Evolutionary conservation across 495 filamentous ascomycete species (phyloP), one percentile per base, ranked within the genome.

Genomic region (Neurospora sp.): DNA sequence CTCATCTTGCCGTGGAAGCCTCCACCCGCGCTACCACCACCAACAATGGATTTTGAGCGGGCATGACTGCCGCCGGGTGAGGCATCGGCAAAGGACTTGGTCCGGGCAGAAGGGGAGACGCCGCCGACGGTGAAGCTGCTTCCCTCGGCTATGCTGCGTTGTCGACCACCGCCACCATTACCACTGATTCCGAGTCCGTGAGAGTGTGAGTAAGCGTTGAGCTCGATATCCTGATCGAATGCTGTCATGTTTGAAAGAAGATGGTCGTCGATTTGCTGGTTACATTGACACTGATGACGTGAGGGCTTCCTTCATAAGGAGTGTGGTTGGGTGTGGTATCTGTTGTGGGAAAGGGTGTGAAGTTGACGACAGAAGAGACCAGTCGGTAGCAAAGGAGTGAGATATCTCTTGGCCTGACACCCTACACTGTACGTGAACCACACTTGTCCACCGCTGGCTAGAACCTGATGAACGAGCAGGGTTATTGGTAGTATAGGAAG

Each of bases 191-290:
- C 54, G 31, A 66, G 54, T 9, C 54, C 54, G 54, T 66, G 54
- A 66, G 54, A 4, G 15, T 19, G 54, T 66, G 54, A 66, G 28
- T 66, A 66, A 66, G 54, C 54, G 71, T 77, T 75, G 69, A 81
- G 70, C 71, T 79, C 78, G 69, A 81, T 77, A 71, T 81, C 79
- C 72, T 70, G 71, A 69, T 78, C 75, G 72, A 71, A 42, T 2
- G 48, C 54, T 19, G 54, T 8, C 54, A 66, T 66, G 28, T 34
- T 66, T 66, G 54, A 19, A 34, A 66, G 28, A 34, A 66, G 54
- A 59, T 59, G 28, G 54, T 31, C 0, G 28, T 62, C 13, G 28
- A 34, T 31, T 66, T 34, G 54, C 54, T 19, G 54, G 54, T 66
- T 66, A 66, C 54, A 66, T 66, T 66, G 54, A 66, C 54, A 19